These are phyloP conservation scores for Geotrichum restrictum DNA, from an alignment of 1,139 yeast species.

Conservation along the genomic window DNA sequence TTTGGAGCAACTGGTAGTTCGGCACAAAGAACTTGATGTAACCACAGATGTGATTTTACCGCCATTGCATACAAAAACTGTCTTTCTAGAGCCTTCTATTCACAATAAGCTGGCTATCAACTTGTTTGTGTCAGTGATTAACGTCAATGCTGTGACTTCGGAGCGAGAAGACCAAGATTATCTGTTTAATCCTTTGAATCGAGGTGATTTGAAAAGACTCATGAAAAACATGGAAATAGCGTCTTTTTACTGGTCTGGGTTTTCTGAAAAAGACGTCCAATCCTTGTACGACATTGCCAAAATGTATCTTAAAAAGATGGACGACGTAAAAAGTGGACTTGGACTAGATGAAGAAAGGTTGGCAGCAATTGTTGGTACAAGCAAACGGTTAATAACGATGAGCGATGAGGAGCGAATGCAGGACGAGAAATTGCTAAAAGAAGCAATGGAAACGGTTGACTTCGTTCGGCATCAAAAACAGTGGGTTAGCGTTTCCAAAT, in stretches of 20 bases:
- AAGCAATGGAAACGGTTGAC: slow-evolving; percentile 37
- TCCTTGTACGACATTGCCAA: slow-evolving; percentile 41
- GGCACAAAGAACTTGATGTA: slow-evolving; percentile 54
- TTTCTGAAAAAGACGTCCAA: slow-evolving; percentile 50
- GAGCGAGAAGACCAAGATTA: slow-evolving; percentile 64
- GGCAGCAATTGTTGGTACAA: slow-evolving; percentile 10
- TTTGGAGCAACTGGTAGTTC: slow-evolving; percentile 48
- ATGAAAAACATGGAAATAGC: slow-evolving; percentile 61
- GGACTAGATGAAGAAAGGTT: slow-evolving; percentile 24
- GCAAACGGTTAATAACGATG: slow-evolving; percentile 20
- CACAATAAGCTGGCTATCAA: slow-evolving; percentile 60
- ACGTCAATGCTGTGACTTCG: slow-evolving; percentile 69
- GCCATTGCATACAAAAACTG: slow-evolving; percentile 53
- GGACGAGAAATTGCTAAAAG: slow-evolving; percentile 49
- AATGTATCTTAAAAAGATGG: slow-evolving; percentile 42
- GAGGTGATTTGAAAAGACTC: slow-evolving; percentile 52
- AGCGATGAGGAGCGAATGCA: slow-evolving; percentile 51
- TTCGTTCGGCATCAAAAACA: slow-evolving; percentile 8
- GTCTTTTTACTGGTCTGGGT: slow-evolving; percentile 73
- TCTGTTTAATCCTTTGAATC: slow-evolving; percentile 62
- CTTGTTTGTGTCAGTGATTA: slow-evolving; percentile 60
- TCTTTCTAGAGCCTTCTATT: slow-evolving; percentile 55
- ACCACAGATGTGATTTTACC: slow-evolving; percentile 57
- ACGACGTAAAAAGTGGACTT: slow-evolving; percentile 42
- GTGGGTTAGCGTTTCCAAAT: slow-evolving; percentile 13